Base-by-base conservation (phyloP, 495 filamentous ascomycete species). In the Parathielavia hyrcaniae region DNA sequence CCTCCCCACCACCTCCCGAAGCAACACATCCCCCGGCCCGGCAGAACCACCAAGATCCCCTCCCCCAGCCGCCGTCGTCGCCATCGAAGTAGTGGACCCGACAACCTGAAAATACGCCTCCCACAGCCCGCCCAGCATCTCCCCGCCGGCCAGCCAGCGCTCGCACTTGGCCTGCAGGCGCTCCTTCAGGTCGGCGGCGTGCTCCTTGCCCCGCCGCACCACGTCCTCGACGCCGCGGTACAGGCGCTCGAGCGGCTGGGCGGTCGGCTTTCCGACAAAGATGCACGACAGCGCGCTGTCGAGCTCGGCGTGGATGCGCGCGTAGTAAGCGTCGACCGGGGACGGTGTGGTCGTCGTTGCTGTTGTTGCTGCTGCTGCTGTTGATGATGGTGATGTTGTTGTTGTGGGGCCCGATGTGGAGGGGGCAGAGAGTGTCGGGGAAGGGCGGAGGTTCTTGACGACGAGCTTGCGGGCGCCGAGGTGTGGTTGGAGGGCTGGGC, bases 151-250 rank as follows among this genome's bases (percentile, higher is more conserved):
- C 30, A 96, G 74, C 71, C 88, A 80, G 16, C 67, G 74, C 49
- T 83, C 81, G 71, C 86, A 91, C 56, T 79, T 77, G 19, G 72
- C 73, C 57, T 80, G 76, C 44, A 96, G 71, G 61, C 78, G 77
- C 46, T 81, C 77, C 45, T 79, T 84, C 41, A 96, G 67, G 17
- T 80, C 71, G n/a, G 76, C 72, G 2, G 89, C 86, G 60, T 80
- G 79, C 3, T 83, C 87, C 58, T 86, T 84, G 53, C 88, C 81
- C 69, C 93, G 97, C 3, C 26, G 26, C 26, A 30, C 26, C 0
- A 95, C 77, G 65, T 92, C 91, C 75, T 97, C 92, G 0, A 91
- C 88, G 0, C 88, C 90, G 34, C 87, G 81, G 69, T 97, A 97
- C 11, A 98, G 77, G 58, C 89, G 86, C 68, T 97, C 93, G 44